These are phyloP conservation scores for Sabuloglossum arenarium DNA, from an alignment of 495 filamentous ascomycete genomes.

Conservation along the genomic window DNA sequence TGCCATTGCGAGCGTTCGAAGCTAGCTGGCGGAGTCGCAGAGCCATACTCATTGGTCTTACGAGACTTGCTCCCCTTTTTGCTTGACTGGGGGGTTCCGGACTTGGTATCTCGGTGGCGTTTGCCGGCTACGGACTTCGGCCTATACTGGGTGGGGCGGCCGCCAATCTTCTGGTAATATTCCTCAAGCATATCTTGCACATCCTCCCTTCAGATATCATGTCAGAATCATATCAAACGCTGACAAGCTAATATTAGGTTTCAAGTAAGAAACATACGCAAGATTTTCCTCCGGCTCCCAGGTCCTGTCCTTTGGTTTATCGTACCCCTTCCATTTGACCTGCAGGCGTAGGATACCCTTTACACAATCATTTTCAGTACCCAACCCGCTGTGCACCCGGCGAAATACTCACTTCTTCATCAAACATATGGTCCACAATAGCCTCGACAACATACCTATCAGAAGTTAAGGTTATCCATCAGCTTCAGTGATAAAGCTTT, in stretches of 20 bases:
- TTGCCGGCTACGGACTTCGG: slow-evolving; percentile 8
- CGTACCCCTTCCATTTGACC: slow-evolving; percentile 46
- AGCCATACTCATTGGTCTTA: slow-evolving; percentile 13
- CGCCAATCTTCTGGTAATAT: slow-evolving; percentile 36
- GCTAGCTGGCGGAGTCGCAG: slow-evolving; percentile 5
- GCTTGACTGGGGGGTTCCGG: slow-evolving; percentile 5
- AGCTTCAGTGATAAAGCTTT: background rate
- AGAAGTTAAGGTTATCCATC: slow-evolving; percentile 15
- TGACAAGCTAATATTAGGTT: background rate
- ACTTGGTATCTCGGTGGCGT: slow-evolving; percentile 10
- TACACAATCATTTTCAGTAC: background rate
- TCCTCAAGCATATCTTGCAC: slow-evolving; percentile 30
- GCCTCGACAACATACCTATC: slow-evolving; percentile 39
- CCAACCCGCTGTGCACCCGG: background rate
- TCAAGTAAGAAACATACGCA: slow-evolving; percentile 15
- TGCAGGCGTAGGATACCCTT: slow-evolving; percentile 26
- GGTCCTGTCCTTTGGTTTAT: slow-evolving; percentile 30
- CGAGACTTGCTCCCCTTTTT: slow-evolving; percentile 10
- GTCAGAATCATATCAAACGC: background rate
- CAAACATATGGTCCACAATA: slow-evolving; percentile 28
- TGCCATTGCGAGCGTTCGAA: slow-evolving; percentile 20
- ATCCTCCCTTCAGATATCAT: slow-evolving; percentile 15
- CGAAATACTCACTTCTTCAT: slow-evolving; percentile 16
- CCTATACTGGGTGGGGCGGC: slow-evolving; percentile 21
- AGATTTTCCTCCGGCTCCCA: slow-evolving; percentile 40